Conservation (phyloP, 2,329 filamentous ascomycete genomes). For the Aureobasidium melanogenum region DNA sequence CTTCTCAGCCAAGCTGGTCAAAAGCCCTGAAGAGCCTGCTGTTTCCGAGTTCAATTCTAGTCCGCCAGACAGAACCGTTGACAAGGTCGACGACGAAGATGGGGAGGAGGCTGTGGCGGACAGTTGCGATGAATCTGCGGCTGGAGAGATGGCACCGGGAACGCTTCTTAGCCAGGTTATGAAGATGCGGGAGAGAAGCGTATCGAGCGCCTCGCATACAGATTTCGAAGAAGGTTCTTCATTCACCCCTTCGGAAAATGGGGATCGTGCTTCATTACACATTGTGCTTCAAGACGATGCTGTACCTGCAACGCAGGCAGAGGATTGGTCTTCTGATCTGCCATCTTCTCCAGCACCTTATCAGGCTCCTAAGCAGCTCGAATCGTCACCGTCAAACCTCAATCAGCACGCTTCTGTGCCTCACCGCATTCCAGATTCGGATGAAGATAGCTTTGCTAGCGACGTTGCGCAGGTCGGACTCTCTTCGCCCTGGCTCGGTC, state of each 20-base stretch:
- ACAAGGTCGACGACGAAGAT: neutral
- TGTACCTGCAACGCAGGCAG: conserved; percentile 7
- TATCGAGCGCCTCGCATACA: conserved; percentile 21
- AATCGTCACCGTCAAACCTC: neutral
- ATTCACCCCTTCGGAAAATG: conserved; percentile 5
- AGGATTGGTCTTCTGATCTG: neutral
- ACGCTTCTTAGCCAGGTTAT: conserved; percentile 21
- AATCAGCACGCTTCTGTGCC: neutral
- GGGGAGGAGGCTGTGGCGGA: neutral
- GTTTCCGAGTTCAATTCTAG: neutral
- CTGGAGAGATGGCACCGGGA: neutral
- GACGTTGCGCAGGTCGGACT: conserved; percentile 1
- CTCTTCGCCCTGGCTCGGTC: conserved; percentile 1
- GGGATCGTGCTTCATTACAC: conserved; percentile 25
- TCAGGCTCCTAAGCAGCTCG: neutral
- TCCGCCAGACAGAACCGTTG: neutral
- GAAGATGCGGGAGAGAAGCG: conserved; percentile 24
- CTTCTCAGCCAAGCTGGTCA: neutral
- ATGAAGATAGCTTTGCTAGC: conserved; percentile 11
- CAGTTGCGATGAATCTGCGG: neutral
- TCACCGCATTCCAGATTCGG: neutral
- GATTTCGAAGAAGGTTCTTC: conserved; percentile 24
- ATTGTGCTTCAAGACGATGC: conserved; percentile 28
- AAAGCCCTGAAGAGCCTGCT: neutral
- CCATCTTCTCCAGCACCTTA: neutral